A percentile compares a stretch with the other conserved stretches of the same genome.
Evolutionary conservation across 805 yeast species (phyloP).

Genomic region (Lipomyces japonicus): DNA sequence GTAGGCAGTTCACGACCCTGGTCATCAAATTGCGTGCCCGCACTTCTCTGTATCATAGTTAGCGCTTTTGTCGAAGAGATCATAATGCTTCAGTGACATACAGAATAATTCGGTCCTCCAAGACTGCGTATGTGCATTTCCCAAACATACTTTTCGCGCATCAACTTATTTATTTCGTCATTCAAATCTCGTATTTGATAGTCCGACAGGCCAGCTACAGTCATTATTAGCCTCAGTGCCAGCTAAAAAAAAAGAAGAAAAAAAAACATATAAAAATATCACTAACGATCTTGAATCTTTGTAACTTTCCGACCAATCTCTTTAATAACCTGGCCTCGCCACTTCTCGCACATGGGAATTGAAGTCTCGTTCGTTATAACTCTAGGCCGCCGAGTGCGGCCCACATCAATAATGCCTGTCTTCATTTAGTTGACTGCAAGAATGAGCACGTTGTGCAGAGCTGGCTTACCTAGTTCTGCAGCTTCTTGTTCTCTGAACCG

Average conservation of each 20-base stretch:
- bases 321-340: constrained; percentile 57
- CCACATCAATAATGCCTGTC: constrained; percentile 47
- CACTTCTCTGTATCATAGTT: constrained; percentile 16
- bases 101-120: constrained; percentile 68
- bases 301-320: constrained; percentile 63
- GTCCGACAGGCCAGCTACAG: constrained; percentile 47
- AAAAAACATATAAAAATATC: constrained; percentile 5
- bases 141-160: constrained; percentile 72
- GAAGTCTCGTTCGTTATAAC: constrained; percentile 50
- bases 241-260: constrained; percentile 5
- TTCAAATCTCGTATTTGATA: constrained; percentile 66
- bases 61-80: constrained; percentile 4
- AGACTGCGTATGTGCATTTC: constrained; percentile 65
- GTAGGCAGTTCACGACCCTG: constrained; percentile 32
- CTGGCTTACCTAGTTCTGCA: constrained; percentile 47
- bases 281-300: constrained; percentile 55
- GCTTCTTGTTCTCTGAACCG: constrained; percentile 62
- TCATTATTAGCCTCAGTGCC: background rate
- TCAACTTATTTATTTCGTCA: constrained; percentile 63
- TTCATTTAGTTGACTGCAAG: background rate
- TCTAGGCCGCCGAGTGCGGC: constrained; percentile 58
- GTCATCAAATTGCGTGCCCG: constrained; percentile 25
- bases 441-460: background rate
- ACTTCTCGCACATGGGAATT: constrained; percentile 64
- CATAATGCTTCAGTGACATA: constrained; percentile 25